These are phyloP conservation scores for Flaveria linearis DNA, from an alignment of 129 eudicot genomes.

Conservation along the genomic window DNA sequence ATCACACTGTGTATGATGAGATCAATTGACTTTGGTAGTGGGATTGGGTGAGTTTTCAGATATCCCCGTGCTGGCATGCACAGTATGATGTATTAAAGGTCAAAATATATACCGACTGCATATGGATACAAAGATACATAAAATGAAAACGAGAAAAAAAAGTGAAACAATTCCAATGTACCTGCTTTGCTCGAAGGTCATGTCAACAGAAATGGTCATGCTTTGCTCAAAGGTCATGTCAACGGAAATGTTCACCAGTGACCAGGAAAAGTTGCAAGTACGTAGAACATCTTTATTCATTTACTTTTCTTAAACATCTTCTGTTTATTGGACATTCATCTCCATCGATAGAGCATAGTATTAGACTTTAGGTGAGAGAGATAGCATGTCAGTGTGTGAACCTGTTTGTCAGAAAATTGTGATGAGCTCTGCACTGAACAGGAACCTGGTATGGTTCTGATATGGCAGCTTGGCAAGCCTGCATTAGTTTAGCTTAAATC, in stretches of 20 bases:
- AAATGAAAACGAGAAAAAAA: neutral
- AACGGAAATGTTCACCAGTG: conserved; percentile 31
- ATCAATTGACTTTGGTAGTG: neutral
- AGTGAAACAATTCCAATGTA: conserved; percentile 16
- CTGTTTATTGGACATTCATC: neutral
- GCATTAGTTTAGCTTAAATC: neutral
- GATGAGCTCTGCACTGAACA: neutral
- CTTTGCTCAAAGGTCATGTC: conserved; percentile 31
- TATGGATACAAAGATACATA: conserved; percentile 7
- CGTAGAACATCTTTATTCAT: neutral
- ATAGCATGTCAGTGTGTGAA: neutral
- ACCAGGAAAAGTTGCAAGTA: conserved; percentile 35
- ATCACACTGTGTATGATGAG: conserved; percentile 7
- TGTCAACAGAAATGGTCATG: conserved; percentile 34
- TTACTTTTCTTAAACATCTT: neutral
- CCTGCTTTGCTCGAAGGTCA: conserved; percentile 27
- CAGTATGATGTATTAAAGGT: neutral
- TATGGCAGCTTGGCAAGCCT: neutral
- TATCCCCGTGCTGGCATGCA: neutral
- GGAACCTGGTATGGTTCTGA: neutral
- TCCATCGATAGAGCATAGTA: neutral
- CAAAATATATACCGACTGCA: neutral
- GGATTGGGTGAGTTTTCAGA: neutral
- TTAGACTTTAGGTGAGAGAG: neutral
- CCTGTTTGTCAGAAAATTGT: neutral